Evolutionary conservation across 164 flowering plant species (phyloP).

Genomic region (Aristolochia fimbriata): DNA sequence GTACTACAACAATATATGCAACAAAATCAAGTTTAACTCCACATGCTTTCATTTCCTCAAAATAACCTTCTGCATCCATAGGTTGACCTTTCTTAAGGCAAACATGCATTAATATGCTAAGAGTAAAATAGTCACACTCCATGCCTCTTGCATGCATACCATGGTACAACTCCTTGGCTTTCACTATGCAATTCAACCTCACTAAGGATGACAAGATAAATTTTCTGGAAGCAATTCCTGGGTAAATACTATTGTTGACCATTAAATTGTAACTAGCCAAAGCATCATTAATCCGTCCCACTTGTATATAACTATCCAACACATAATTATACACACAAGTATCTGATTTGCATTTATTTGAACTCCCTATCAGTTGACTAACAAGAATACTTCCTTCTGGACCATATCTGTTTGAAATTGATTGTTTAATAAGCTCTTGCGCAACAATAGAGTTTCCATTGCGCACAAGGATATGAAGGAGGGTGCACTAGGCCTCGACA

Average conservation of each 20-base stretch:
- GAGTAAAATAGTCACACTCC: constrained; percentile 28
- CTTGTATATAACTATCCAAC: constrained; percentile 35
- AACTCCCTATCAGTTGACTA: constrained; percentile 25
- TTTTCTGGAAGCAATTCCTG: constrained; percentile 20
- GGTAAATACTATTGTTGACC: constrained; percentile 25
- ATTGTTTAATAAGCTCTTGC: constrained; percentile 21
- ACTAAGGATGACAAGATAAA: constrained; percentile 33
- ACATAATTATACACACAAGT: constrained; percentile 29
- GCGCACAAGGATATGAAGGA: constrained; percentile 41
- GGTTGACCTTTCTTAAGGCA: constrained; percentile 42
- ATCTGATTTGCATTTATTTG: constrained; percentile 26
- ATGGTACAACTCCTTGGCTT: constrained; percentile 25
- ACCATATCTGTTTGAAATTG: constrained; percentile 17
- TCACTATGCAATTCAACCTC: constrained; percentile 22
- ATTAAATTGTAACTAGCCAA: constrained; percentile 31
- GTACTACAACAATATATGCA: constrained; percentile 31
- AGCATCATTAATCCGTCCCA: constrained; percentile 31
- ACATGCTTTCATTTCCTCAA: constrained; percentile 32
- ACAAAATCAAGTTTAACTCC: constrained; percentile 34
- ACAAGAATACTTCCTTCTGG: constrained; percentile 19
- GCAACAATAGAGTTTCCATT: constrained; percentile 6
- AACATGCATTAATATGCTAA: constrained; percentile 41
- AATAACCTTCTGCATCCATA: constrained; percentile 38
- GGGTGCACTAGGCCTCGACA: constrained; percentile 33
- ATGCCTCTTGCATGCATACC: constrained; percentile 32